Evolutionary conservation across 225 moss, liverwort and hornwort species (phyloP), one percentile per base, ranked within the genome.

Genomic region (Antitrichia curtipendula): DNA sequence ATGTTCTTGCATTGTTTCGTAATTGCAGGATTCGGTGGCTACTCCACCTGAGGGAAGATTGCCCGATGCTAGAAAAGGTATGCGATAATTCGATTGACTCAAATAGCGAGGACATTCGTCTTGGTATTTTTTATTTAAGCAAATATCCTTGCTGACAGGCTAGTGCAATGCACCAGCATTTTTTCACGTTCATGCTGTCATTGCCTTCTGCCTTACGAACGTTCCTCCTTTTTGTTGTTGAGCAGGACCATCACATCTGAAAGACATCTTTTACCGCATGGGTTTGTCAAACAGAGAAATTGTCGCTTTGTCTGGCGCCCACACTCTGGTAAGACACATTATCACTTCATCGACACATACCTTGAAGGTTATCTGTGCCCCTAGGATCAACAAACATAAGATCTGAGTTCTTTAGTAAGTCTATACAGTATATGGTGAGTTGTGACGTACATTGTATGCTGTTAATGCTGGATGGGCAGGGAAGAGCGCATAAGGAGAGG

Each of bases 181-280:
- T 45, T 75, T 82, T 65, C 45, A 60, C 73, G 34, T 75, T 83
- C n/a, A 80, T 79, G 79, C 78, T 60, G 49, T 86, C 68, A n/a
- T 81, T 60, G 60, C 60, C 31, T 84, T 57, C 57, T 27, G 47
- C 36, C 53, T 82, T 85, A 86, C 40, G 53, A 91, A 45, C 13
- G 29, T 86, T 56, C 20, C 60, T 36, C 56, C 58, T 69, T 66
- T 38, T 82, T 81, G 34, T 57, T 85, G 25, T 53, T 83, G 89
- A 85, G 89, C 94, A 98, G 98, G 98, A 58, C 92, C 95, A 64
- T 86, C 91, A 58, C 98, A 98, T 90, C 87, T 98, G 81, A 95
- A 92, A 85, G 98, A 98, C 85, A 87, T 98, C 77, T 98, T 98
- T 88, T 86, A 93, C 85, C 95, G 98, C 71, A 98, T 98, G 98